Evolutionary conservation across 2,329 filamentous ascomycete species (phyloP), one percentile per base, ranked within the genome.

Genomic region (Tolypocladium tropicale): DNA sequence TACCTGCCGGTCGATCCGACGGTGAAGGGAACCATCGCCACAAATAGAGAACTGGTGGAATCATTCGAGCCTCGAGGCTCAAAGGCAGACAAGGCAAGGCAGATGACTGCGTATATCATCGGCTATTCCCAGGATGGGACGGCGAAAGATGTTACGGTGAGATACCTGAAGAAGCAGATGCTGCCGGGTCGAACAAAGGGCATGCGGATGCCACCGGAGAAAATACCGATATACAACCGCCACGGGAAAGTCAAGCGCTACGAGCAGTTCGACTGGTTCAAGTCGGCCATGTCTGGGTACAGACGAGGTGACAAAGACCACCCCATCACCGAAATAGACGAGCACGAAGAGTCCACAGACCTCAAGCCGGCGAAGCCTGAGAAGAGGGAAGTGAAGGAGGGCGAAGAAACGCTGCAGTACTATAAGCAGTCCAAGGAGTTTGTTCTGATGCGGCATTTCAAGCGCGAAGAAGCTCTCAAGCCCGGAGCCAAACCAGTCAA

Each of bases 101-200:
- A 97, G 69, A 83, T 95, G 14, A 90, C 96, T 65, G 89, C 89
- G 50, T 99, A 99, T 65, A 81, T 95, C 2, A 77, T 97, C 23
- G 92, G 88, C 0, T 90, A 89, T 70, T 90, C 89, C 0, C 73
- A 82, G 3, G 92, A 97, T 66, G 90, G 89, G 2, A 92, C 90
- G 0, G 92, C 90, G 14, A 97, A 97, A 68, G 94, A 99, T 67
- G 88, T 99, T 18, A 99, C 94, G 0, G 85, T 94, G 12, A 83
- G 94, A 32, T 99, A 99, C 68, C 75, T 99, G 9, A 92, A 87
- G 64, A 83, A 86, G 25, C 88, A 88, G 56, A 80, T 87, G 54
- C 85, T 91, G 68, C 94, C 94, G 0, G 93, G 94, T 4, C 88
- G 91, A 62, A 95, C 93, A 0, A 97, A 96, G 67, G 90, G 92